Base-by-base conservation (phyloP, 2,329 filamentous ascomycete genomes). In the Bipolaris zeicola region DNA sequence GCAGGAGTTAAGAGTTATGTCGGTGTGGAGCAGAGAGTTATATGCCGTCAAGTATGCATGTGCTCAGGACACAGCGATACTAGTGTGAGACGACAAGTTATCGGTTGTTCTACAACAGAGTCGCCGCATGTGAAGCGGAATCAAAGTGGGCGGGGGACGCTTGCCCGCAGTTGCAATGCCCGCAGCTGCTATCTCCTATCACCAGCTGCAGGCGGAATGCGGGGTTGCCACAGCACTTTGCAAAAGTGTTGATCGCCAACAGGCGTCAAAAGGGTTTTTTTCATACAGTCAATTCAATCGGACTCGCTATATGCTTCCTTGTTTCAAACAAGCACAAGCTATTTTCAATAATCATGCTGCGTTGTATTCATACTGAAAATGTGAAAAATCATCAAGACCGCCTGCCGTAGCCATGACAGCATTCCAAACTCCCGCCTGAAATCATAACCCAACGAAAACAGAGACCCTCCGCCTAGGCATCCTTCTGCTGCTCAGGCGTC, bases 401-500 rank as follows among this genome's bases (percentile, higher is more conserved):
- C 34, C 50, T 39, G 47, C 44, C 33, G 28, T 31, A 37, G 34
- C 16, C 28, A 4, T 22, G 26, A 45, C 44, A 54, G 16, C 38
- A 55, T 43, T 36, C 42, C 53, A 31, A 60, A 57, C 57, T 49
- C 58, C 54, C 18, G 38, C 45, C 52, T 39, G 38, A 55, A 48
- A 60, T 38, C 43, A 47, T 38, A 48, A 43, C 28, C 41, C 45
- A 26, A 50, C 14, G 24, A 43, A 31, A 54, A 31, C 11, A 49
- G 31, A 5, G 26, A 56, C 44, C 33, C 16, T 52, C 31, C 50
- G 20, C 42, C 59, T 67, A 66, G n/a, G 57, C 57, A 18, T 66
- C 58, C 49, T 57, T 61, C 43, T 62, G 62, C 46, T 61, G 58
- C 48, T 66, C 64, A 50, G 50, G 57, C 31, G 70, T 65, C 67